phyloP scores from a whole-genome alignment of 768 basidiomycete species.

The Termitomyces eurrhizus region DNA sequence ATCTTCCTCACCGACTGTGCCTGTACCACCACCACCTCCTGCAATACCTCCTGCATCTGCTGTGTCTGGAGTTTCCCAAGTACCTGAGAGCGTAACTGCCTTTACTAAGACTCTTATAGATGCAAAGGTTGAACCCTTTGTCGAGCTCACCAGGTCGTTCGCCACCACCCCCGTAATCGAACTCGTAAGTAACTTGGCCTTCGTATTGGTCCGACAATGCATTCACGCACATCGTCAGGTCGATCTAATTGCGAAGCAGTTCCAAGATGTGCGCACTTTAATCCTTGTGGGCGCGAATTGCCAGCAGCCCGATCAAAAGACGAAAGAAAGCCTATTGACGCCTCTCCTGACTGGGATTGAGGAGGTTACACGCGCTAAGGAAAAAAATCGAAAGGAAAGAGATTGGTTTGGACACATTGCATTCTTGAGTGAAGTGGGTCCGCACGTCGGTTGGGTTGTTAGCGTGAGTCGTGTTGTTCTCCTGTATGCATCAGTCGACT shows the following conservation, averaged over 20 bases:
- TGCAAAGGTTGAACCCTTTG: constrained; percentile 69
- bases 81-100: constrained; percentile 59
- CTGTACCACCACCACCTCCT: constrained; percentile 28
- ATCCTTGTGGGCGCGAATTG: constrained; percentile 67
- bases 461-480: constrained; percentile 46
- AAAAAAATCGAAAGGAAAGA: constrained; percentile 71
- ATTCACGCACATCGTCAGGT: constrained; percentile 42
- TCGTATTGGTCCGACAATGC: background rate
- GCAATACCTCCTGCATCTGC: constrained; percentile 24
- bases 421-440: constrained; percentile 77
- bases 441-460: constrained; percentile 85
- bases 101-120: constrained; percentile 75
- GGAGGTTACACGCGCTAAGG: constrained; percentile 77
- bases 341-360: constrained; percentile 73
- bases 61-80: constrained; percentile 30
- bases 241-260: constrained; percentile 60
- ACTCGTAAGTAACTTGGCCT: constrained; percentile 52
- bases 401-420: constrained; percentile 83
- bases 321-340: constrained; percentile 52
- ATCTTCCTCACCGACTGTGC: constrained; percentile 20
- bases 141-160: constrained; percentile 67
- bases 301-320: constrained; percentile 70
- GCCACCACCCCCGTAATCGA: constrained; percentile 69
- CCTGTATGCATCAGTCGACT: background rate
- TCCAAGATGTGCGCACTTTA: constrained; percentile 63